A percentile compares a stretch with the other conserved stretches of the same genome.
Conservation (phyloP, 164 flowering plant species). For the Umbellularia californica region DNA sequence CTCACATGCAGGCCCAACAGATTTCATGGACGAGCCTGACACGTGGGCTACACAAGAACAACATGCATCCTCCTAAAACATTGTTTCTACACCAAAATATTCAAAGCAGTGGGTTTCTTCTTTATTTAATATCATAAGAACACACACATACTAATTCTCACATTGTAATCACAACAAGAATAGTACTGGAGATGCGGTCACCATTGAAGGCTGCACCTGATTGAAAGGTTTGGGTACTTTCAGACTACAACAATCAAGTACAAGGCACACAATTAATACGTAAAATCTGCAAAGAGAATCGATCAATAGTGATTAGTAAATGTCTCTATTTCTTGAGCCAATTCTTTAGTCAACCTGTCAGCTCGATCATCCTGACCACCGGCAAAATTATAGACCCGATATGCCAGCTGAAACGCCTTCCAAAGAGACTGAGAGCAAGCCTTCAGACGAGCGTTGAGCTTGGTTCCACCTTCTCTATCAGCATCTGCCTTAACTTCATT, state of each 20-base stretch:
- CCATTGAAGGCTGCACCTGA: neutral
- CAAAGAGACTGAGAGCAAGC: constrained; percentile 53
- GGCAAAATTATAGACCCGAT: constrained; percentile 67
- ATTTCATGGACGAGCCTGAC: no score
- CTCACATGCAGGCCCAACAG: no score
- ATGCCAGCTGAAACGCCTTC: constrained; percentile 85
- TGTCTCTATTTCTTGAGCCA: constrained; percentile 68
- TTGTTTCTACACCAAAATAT: neutral
- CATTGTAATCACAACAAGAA: neutral
- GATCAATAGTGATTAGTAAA: constrained; percentile 23
- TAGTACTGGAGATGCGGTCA: neutral
- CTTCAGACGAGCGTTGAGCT: constrained; percentile 25
- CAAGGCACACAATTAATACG: neutral
- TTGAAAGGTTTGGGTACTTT: neutral
- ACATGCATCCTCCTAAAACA: no score
- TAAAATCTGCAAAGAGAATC: neutral
- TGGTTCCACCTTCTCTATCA: constrained; percentile 18
- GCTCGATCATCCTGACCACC: constrained; percentile 91
- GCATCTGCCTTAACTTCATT: constrained; percentile 34
- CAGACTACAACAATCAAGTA: neutral
- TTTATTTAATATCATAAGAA: neutral
- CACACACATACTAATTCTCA: neutral
- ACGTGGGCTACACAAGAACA: no score
- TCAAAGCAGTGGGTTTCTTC: neutral
- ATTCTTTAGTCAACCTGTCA: constrained; percentile 54